Evolutionary conservation across 345 rosid species (phyloP), one percentile per base, ranked within the genome.

Genomic region (Citrus medica): DNA sequence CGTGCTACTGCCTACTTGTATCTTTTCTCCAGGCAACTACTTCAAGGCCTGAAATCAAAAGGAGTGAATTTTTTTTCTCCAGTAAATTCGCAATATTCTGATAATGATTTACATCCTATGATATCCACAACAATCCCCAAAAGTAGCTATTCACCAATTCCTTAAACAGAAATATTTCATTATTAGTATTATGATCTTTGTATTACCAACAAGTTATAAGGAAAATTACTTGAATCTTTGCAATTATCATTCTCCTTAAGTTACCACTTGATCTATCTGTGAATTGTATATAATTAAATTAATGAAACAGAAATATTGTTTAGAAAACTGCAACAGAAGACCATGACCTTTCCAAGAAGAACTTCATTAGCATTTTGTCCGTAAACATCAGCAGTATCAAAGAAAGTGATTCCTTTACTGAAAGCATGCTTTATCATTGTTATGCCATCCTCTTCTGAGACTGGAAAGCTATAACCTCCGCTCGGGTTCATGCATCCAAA

Each of bases 331-430:
- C 17, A 46, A 13, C 51, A 12, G 17, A 12, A 46, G 51, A 46
- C 51, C 58, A 53, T 13, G 4, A 53, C 21, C 21, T 14, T 53
- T 19, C 58, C 58, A 53, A 53, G 19, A 53, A 53, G 58, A 53
- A 46, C 51, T 67, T 86, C 85, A 70, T 86, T 84, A 33, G 85
- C 60, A 48, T 64, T 25, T 30, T 64, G 63, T 72, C 85, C 87
- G 78, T 84, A 82, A 9, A 67, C 33, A 79, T 86, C 86, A 24
- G 84, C 42, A 25, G 89, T 80, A 42, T 84, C 87, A 25, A 86
- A 82, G 79, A 84, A 84, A 9, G 87, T 84, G 75, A 88, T 46
- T 21, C 89, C 89, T 8, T 80, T 37, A 65, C 75, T 69, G 69
- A 86, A 42, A 19, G 90, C 87, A 14, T 88, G 85, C 51, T 67